Evolutionary conservation across 1,139 yeast species (phyloP).

Genomic region (Kodamaea derodonti): DNA sequence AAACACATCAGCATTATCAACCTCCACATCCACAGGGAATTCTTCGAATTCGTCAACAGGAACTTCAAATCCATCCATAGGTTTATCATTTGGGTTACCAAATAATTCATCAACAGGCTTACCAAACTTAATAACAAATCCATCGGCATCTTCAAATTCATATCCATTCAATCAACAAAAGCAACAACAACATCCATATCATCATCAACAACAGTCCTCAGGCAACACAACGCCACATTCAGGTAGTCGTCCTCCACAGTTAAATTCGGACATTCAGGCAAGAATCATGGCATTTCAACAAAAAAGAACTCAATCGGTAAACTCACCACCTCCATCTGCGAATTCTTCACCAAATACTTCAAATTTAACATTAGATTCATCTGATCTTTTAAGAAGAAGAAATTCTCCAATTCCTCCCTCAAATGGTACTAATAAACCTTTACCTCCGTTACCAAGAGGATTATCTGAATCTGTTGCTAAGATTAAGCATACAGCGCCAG

Average conservation of each 20-base stretch:
- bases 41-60: too few species aligned
- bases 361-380: slow-evolving; percentile 4
- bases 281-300: slow-evolving; percentile 72
- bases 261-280: slow-evolving; percentile 70
- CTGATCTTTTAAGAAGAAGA: slow-evolving; percentile 6
- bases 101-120: neutral
- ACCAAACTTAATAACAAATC: too few species aligned
- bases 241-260: slow-evolving; percentile 19
- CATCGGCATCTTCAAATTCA: neutral
- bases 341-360: slow-evolving; percentile 11
- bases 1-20: too few species aligned
- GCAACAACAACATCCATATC: neutral
- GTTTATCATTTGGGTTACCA: too few species aligned
- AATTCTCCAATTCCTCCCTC: slow-evolving; percentile 2
- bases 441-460: slow-evolving; percentile 28
- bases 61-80: too few species aligned
- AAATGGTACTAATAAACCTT: slow-evolving; percentile 20
- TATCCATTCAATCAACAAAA: neutral
- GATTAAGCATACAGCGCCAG: slow-evolving; percentile 4
- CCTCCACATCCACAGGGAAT: too few species aligned
- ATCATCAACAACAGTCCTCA: slow-evolving; percentile 1
- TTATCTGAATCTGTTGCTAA: slow-evolving; percentile 7
- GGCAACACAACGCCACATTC: slow-evolving; percentile 1
- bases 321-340: slow-evolving; percentile 20
- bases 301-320: slow-evolving; percentile 42